Conservation (phyloP, 495 filamentous ascomycete species). For the Cenococcum geophilum region DNA sequence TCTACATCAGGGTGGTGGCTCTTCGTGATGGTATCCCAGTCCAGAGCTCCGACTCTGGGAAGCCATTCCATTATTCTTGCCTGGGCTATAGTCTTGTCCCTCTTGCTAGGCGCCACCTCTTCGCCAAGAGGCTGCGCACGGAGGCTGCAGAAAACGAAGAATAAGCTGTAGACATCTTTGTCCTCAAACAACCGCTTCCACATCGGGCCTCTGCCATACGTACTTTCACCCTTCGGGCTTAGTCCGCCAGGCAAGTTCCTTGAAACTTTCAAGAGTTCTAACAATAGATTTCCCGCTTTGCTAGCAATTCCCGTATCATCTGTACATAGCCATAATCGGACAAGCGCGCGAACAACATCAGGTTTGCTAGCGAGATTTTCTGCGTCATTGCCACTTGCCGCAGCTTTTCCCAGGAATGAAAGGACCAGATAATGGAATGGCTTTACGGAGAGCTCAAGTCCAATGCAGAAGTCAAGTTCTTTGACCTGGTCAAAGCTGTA, state of each 20-base stretch:
- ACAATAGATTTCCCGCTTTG: slow-evolving; percentile 59
- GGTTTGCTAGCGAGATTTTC: slow-evolving; percentile 59
- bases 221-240: neutral
- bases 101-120: slow-evolving; percentile 46
- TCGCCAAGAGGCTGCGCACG: slow-evolving; percentile 34
- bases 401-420: slow-evolving; percentile 65
- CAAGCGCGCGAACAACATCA: slow-evolving; percentile 52
- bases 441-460: slow-evolving; percentile 49
- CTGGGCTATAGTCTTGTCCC: slow-evolving; percentile 70
- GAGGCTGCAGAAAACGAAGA: slow-evolving; percentile 58
- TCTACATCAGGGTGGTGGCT: slow-evolving; percentile 59
- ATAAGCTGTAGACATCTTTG: slow-evolving; percentile 51
- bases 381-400: slow-evolving; percentile 52
- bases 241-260: slow-evolving; percentile 38
- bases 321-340: slow-evolving; percentile 67
- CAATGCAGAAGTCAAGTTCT: slow-evolving; percentile 38
- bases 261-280: slow-evolving; percentile 64
- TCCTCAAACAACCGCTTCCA: slow-evolving; percentile 39
- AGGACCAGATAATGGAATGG: slow-evolving; percentile 67
- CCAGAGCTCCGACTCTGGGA: slow-evolving; percentile 57
- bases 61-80: slow-evolving; percentile 67
- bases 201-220: slow-evolving; percentile 30
- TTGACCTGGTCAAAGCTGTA: slow-evolving; percentile 41
- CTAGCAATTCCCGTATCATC: slow-evolving; percentile 67
- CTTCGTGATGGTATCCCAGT: slow-evolving; percentile 55